These are phyloP conservation scores for Fusarium nodosum DNA, from an alignment of 2,329 filamentous ascomycete species.

Conservation along the genomic window DNA sequence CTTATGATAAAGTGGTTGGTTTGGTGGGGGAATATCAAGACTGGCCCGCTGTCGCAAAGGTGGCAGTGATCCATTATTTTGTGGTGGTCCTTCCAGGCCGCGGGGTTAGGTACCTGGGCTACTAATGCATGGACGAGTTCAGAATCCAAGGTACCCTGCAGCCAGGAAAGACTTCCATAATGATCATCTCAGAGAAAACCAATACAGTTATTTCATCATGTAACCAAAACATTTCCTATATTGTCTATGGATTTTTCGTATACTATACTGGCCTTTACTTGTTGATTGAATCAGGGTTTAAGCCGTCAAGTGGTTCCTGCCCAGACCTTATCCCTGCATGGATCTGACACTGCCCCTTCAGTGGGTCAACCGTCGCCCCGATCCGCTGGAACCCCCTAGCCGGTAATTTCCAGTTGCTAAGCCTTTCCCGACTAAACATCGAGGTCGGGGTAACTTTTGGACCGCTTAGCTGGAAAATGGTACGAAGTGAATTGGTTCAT, in stretches of 20 bases:
- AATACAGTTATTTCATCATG: background rate
- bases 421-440: conserved; percentile 9
- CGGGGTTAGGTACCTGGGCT: too few relatives aligned
- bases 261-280: background rate
- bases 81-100: background rate
- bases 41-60: conserved; percentile 20
- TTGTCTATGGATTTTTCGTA: background rate
- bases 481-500: background rate
- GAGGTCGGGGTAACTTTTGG: background rate
- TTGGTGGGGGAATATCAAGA: conserved; percentile 24
- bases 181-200: background rate
- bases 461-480: background rate
- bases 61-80: conserved; percentile 32
- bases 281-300: background rate
- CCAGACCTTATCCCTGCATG: conserved; percentile 10
- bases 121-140: too few relatives aligned
- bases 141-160: background rate
- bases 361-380: conserved; percentile 35
- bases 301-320: conserved; percentile 9
- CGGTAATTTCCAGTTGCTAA: conserved; percentile 12
- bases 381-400: conserved; percentile 29
- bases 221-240: background rate
- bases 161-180: background rate
- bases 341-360: conserved; percentile 29
- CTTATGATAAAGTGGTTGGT: conserved; percentile 5